These are phyloP conservation scores for Phytophthora megakarya DNA, from an alignment of 352 stramenopile species.

Conservation along the genomic window DNA sequence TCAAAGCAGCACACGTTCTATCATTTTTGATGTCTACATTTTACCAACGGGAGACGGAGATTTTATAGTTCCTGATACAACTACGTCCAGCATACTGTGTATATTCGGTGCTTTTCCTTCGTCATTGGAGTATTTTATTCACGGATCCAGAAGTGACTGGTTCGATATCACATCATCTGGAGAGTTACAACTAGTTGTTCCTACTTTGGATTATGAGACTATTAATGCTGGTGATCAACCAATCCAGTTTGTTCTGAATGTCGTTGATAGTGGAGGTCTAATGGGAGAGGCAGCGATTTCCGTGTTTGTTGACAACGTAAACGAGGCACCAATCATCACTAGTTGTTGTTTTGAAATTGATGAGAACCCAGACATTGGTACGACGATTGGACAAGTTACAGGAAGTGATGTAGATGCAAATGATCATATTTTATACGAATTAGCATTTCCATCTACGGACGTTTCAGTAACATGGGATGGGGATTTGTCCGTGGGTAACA, in stretches of 20 bases:
- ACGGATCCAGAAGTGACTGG: conserved; percentile 23
- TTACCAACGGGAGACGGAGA: neutral
- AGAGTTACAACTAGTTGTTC: conserved; percentile 27
- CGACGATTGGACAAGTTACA: conserved; percentile 45
- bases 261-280: conserved; percentile 44
- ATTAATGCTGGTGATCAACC: conserved; percentile 27
- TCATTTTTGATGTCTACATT: conserved; percentile 33
- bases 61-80: conserved; percentile 16
- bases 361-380: conserved; percentile 51
- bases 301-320: conserved; percentile 58
- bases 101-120: conserved; percentile 38
- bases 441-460: conserved; percentile 38
- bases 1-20: conserved; percentile 38
- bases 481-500: conserved; percentile 47
- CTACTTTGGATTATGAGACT: conserved; percentile 47
- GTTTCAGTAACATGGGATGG: conserved; percentile 44
- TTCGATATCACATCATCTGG: conserved; percentile 34
- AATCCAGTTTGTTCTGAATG: conserved; percentile 33
- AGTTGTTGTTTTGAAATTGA: conserved; percentile 43
- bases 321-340: conserved; percentile 45
- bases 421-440: conserved; percentile 36
- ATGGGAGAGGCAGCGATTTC: conserved; percentile 41
- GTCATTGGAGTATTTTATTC: conserved; percentile 29
- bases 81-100: conserved; percentile 9
- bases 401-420: conserved; percentile 42